Evolutionary conservation across 805 yeast species (phyloP), one percentile per base, ranked within the genome.

Genomic region (Kazachstania kunashirensis): DNA sequence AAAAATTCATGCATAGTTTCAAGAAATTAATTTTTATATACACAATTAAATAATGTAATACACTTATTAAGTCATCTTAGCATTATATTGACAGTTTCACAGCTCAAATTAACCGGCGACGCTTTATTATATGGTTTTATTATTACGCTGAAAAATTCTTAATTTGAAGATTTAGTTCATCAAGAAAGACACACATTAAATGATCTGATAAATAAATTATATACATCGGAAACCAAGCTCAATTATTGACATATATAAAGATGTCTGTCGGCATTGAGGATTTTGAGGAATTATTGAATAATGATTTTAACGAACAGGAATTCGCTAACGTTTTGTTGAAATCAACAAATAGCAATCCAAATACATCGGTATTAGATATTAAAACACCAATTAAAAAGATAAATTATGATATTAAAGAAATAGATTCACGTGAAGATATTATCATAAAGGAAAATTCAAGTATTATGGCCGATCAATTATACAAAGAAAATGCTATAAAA

Each of bases 321-420:
- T 52, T 50, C 34, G 48, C 57, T 10, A 53, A 51, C 33, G 52
- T 44, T 31, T 33, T 55, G 12, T 33, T 55, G 25, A 43, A 43
- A 31, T 48, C 47, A 12, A 46, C 55, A 12, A 52, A 55, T 39
- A 37, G 35, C 13, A 46, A 41, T 23, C 18, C 46, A 5, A 29
- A 40, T 17, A 34, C 46, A 13, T 29, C 21, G 15, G 46, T 42
- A 31, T 26, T 57, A 15, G 62, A 57, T 34, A 26, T 57, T 9
- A 44, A 43, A n/a, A 55, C 59, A 2, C 47, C 61, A 8, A 46
- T 54, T 6, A 57, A 57, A 39, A 53, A 50, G 37, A 37, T 56
- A 4, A 45, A 46, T 17, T 57, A 49, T 34, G 59, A 53, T 30
- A 12, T 54, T 1, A 44, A 46, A 17, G 62, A 56, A 34, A 33